These are phyloP conservation scores for Aeminium ludgeri DNA, from an alignment of 495 filamentous ascomycete species.

Conservation along the genomic window DNA sequence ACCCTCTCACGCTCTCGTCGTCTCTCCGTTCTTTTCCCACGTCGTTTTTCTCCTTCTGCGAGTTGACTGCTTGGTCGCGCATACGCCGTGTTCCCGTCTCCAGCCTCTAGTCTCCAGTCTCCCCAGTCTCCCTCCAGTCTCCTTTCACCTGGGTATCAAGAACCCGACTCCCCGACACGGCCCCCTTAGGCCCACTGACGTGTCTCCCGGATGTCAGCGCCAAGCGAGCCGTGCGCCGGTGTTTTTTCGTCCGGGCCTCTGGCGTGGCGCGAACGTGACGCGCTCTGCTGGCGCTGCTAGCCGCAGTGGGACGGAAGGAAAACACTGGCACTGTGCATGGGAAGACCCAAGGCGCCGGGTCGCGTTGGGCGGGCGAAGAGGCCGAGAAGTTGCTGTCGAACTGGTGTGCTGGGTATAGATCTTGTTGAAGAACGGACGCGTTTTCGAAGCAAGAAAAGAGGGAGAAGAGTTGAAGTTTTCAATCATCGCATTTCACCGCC, in stretches of 20 bases:
- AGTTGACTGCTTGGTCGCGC: too few relatives aligned
- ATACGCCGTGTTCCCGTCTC: too few relatives aligned
- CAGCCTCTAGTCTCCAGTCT: too few relatives aligned
- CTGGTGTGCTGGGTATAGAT: not conserved
- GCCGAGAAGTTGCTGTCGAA: not conserved
- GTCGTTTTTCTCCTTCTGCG: too few relatives aligned
- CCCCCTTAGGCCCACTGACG: too few relatives aligned
- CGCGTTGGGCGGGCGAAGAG: not conserved
- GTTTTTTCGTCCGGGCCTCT: not conserved
- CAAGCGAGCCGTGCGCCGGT: not conserved
- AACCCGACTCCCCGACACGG: too few relatives aligned
- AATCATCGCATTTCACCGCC: constrained; percentile 14
- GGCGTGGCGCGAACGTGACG: constrained; percentile 3
- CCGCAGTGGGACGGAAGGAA: not conserved
- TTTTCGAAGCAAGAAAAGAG: not conserved
- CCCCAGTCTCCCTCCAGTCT: too few relatives aligned
- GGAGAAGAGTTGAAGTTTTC: not conserved
- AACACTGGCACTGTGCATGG: not conserved
- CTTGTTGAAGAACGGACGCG: not conserved
- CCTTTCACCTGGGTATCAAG: too few relatives aligned
- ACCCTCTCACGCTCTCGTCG: too few relatives aligned
- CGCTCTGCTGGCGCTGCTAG: too few relatives aligned
- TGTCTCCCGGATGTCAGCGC: too few relatives aligned
- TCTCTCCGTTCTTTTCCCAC: too few relatives aligned
- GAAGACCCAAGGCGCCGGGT: not conserved